Conservation (phyloP, 2,329 filamentous ascomycete species). For the Lojkania enalia region DNA sequence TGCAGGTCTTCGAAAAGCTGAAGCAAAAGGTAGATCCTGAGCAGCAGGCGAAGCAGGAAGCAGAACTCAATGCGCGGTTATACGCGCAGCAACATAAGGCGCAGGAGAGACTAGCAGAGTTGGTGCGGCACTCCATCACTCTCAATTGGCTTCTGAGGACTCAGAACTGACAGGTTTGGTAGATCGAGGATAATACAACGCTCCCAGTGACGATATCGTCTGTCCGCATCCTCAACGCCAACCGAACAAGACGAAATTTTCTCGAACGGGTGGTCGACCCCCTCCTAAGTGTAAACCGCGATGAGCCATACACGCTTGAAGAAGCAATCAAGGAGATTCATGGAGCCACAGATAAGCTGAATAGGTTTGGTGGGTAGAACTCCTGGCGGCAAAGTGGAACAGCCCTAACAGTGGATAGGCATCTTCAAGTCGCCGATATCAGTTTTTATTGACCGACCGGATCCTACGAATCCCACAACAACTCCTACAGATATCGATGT, state of each 20-base stretch:
- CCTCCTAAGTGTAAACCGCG: conserved; percentile 69
- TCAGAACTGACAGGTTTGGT: conserved; percentile 10
- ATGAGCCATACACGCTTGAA: conserved; percentile 73
- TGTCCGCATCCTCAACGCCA: conserved; percentile 79
- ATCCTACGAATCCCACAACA: conserved; percentile 67
- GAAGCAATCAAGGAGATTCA: conserved; percentile 74
- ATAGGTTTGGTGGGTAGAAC: conserved; percentile 70
- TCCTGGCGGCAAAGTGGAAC: conserved; percentile 4
- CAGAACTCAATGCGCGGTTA: conserved; percentile 62
- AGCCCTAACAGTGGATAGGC: conserved; percentile 55
- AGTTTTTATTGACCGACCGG: conserved; percentile 78
- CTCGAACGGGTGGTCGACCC: conserved; percentile 80
- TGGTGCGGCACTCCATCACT: conserved; percentile 54
- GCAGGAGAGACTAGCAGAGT: conserved; percentile 64
- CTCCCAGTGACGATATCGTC: conserved; percentile 87
- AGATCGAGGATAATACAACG: conserved; percentile 81
- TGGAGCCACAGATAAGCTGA: conserved; percentile 71
- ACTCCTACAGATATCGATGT: conserved; percentile 80
- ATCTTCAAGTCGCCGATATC: conserved; percentile 85
- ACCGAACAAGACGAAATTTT: conserved; percentile 81
- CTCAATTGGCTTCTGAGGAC: conserved; percentile 1
- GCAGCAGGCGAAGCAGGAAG: conserved; percentile 61
- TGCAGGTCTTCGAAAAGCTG: conserved; percentile 63
- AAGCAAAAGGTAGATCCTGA: conserved; percentile 62
- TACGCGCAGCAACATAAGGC: conserved; percentile 63